Evolutionary conservation across 2,329 filamentous ascomycete species (phyloP).

Genomic region (Tolypocladium tropicale): DNA sequence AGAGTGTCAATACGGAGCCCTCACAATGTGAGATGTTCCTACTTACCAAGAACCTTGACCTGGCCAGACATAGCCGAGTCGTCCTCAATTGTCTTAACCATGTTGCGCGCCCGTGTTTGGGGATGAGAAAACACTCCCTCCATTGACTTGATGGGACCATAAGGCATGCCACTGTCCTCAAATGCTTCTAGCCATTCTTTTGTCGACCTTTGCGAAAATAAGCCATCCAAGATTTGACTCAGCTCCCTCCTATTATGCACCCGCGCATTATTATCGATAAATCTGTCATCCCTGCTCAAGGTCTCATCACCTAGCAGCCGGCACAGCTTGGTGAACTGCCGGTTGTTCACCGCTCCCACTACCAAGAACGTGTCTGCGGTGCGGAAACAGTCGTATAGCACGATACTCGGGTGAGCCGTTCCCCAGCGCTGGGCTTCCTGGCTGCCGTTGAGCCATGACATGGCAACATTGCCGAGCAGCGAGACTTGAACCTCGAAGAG

Average conservation of each 20-base stretch:
- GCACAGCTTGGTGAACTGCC: slow-evolving; percentile 21
- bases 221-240: slow-evolving; percentile 20
- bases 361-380: slow-evolving; percentile 21
- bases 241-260: slow-evolving; percentile 27
- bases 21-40: too few relatives aligned
- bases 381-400: slow-evolving; percentile 33
- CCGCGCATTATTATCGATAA: slow-evolving; percentile 19
- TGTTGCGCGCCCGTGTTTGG: slow-evolving; percentile 27
- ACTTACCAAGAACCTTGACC: slow-evolving; percentile 5
- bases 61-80: slow-evolving; percentile 4
- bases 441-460: slow-evolving; percentile 24
- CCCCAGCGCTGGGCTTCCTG: slow-evolving; percentile 32
- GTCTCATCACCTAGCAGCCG: slow-evolving; percentile 11
- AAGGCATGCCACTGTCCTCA: slow-evolving; percentile 31
- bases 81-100: slow-evolving; percentile 16
- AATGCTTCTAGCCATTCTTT: slow-evolving; percentile 28
- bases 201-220: slow-evolving; percentile 24
- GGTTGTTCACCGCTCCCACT: slow-evolving; percentile 23
- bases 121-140: slow-evolving; percentile 31
- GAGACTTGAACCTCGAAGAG: slow-evolving; percentile 34
- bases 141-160: slow-evolving; percentile 35
- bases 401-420: slow-evolving; percentile 34
- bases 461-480: slow-evolving; percentile 30
- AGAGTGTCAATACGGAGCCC: too few relatives aligned
- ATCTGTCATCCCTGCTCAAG: slow-evolving; percentile 16